These are phyloP conservation scores for Penicillium sp. DNA, from an alignment of 2,329 filamentous ascomycete genomes.

Conservation along the genomic window DNA sequence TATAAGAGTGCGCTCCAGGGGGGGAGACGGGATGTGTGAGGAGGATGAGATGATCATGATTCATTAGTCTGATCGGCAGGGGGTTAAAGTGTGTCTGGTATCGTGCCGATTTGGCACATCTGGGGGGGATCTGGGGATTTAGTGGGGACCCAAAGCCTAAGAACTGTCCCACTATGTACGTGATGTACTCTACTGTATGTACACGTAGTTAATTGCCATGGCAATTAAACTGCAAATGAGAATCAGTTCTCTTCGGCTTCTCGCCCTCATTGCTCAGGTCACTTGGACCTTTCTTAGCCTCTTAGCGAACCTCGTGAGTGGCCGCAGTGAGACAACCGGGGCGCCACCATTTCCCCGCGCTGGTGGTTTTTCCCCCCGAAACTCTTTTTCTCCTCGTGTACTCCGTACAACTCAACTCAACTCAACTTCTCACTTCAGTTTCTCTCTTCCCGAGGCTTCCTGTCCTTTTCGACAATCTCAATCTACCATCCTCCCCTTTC, in stretches of 20 bases:
- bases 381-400: constrained; percentile 2
- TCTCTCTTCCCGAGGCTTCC: background rate
- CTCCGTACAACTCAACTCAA: no score
- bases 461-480: background rate
- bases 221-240: no score
- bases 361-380: constrained; percentile 14
- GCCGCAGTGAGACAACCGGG: constrained; percentile 4
- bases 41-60: background rate
- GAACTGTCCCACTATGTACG: no score
- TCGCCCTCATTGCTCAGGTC: background rate
- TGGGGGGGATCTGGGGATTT: no score
- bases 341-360: constrained; percentile 22
- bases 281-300: background rate
- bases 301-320: constrained; percentile 10
- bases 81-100: background rate
- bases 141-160: no score
- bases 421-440: background rate
- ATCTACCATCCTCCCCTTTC: background rate
- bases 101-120: no score
- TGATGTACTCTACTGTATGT: no score
- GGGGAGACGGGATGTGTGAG: background rate
- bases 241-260: no score
- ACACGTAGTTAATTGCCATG: no score
- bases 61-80: background rate
- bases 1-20: constrained; percentile 66